These are phyloP conservation scores for Musa schizocarpa DNA, from an alignment of 176 grass and related monocot genomes.

Conservation along the genomic window DNA sequence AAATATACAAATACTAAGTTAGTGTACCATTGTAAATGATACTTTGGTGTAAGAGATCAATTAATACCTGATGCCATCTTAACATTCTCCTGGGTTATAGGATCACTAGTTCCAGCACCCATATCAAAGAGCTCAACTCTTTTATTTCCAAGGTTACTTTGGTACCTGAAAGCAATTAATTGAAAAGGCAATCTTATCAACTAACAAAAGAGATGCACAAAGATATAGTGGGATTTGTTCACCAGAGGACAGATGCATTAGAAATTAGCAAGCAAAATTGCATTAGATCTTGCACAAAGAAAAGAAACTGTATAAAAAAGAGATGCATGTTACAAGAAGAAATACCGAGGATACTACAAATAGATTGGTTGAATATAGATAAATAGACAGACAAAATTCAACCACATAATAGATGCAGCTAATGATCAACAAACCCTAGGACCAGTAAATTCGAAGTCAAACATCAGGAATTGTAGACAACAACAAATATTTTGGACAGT, in stretches of 20 bases:
- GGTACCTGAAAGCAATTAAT: constrained; percentile 53
- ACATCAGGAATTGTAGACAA: no score
- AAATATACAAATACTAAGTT: neutral
- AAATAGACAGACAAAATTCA: no score
- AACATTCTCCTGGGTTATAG: constrained; percentile 13
- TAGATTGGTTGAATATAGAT: no score
- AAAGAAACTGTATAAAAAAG: neutral
- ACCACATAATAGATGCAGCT: no score
- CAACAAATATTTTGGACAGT: no score
- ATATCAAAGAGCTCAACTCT: constrained; percentile 87
- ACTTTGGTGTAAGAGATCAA: neutral
- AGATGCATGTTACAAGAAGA: neutral
- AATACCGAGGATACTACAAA: no score
- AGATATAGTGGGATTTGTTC: neutral
- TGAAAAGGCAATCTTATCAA: constrained; percentile 2
- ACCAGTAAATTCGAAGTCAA: no score
- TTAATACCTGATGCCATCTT: constrained; percentile 20
- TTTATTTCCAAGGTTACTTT: constrained; percentile 90
- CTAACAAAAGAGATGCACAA: neutral
- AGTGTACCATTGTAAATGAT: neutral
- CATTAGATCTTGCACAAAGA: neutral
- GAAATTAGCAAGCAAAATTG: neutral
- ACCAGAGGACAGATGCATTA: neutral
- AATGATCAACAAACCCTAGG: no score
- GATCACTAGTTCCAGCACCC: constrained; percentile 39